Evolutionary conservation across 2,329 filamentous ascomycete genomes (phyloP).

Genomic region (Cucurbitaria berberidis): DNA sequence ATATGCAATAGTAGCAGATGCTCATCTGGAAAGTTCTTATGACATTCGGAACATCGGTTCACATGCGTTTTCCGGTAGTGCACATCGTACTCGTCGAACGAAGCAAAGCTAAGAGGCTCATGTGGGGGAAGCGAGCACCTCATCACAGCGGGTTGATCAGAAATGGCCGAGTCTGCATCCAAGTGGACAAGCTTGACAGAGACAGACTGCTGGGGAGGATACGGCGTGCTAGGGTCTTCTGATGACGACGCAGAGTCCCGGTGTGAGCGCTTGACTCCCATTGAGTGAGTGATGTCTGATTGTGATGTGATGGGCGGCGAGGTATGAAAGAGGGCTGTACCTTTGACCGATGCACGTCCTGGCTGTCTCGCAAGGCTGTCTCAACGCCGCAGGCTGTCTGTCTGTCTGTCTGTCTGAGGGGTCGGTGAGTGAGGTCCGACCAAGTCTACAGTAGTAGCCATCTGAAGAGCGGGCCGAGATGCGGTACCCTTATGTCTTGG

Average conservation of each 20-base stretch:
- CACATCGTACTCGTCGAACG: conserved; percentile 81
- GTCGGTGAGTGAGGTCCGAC: not conserved
- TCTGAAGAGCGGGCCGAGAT: conserved; percentile 3
- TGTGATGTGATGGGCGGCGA: conserved; percentile 15
- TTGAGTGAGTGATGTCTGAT: conserved; percentile 35
- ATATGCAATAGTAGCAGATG: conserved; percentile 85
- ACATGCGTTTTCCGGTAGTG: conserved; percentile 84
- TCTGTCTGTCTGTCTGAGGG: conserved; percentile 4
- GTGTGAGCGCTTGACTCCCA: conserved; percentile 66
- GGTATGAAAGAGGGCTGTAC: conserved; percentile 32
- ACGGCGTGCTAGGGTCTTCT: conserved; percentile 42
- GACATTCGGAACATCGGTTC: conserved; percentile 84
- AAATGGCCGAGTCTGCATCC: conserved; percentile 51
- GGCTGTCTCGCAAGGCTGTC: conserved; percentile 11
- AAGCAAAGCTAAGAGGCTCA: conserved; percentile 71
- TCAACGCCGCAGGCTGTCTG: not conserved
- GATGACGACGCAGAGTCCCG: conserved; percentile 56
- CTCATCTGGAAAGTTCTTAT: conserved; percentile 84
- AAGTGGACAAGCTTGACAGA: conserved; percentile 60
- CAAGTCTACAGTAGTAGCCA: conserved; percentile 1
- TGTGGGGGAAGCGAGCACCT: conserved; percentile 84
- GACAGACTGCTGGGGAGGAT: conserved; percentile 36
- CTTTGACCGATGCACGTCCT: conserved; percentile 23
- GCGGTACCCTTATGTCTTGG: not conserved
- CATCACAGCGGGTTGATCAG: conserved; percentile 61